Percentiles rank a stretch among this genome's conserved stretches.
Conservation (phyloP, 495 filamentous ascomycete species). For the Neurospora sp. region DNA sequence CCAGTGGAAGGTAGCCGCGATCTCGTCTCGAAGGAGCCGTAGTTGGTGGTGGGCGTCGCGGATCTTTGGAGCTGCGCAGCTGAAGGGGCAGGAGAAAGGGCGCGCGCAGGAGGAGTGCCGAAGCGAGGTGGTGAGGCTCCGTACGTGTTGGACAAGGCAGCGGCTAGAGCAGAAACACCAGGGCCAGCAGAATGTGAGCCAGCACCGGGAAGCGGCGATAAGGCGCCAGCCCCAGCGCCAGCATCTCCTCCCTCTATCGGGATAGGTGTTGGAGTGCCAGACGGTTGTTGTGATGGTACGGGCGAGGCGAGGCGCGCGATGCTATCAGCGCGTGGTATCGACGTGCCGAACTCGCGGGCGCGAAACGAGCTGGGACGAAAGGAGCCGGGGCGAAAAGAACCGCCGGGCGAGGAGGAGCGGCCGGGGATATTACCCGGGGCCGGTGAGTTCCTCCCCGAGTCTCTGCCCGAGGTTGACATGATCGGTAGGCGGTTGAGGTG, state of each 20-base stretch:
- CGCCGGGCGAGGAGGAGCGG: slow-evolving; percentile 32
- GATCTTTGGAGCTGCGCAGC: slow-evolving; percentile 35
- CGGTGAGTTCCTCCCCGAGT: slow-evolving; percentile 23
- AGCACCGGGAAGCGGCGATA: slow-evolving; percentile 44
- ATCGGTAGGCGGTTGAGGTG: neutral
- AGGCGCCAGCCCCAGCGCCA: slow-evolving; percentile 20
- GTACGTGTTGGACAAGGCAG: slow-evolving; percentile 57
- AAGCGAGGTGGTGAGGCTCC: slow-evolving; percentile 51
- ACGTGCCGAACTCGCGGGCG: slow-evolving; percentile 29
- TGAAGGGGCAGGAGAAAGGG: slow-evolving; percentile 44
- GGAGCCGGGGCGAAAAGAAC: slow-evolving; percentile 23
- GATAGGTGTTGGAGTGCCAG: slow-evolving; percentile 38
- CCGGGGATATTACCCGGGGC: slow-evolving; percentile 7
- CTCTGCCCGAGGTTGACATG: slow-evolving; percentile 28
- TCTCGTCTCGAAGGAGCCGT: slow-evolving; percentile 67
- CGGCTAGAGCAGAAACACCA: slow-evolving; percentile 66
- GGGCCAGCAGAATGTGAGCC: slow-evolving; percentile 47
- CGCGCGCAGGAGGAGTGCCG: slow-evolving; percentile 45
- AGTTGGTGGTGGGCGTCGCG: slow-evolving; percentile 48
- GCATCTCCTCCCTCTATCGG: slow-evolving; percentile 16
- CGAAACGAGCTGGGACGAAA: slow-evolving; percentile 31
- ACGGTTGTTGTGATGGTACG: slow-evolving; percentile 34
- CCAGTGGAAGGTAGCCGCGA: slow-evolving; percentile 35
- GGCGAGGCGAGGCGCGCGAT: slow-evolving; percentile 67
- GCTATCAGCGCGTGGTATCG: slow-evolving; percentile 52